These are phyloP conservation scores for Flaveria linearis DNA, from an alignment of 129 eudicot genomes.

Conservation along the genomic window DNA sequence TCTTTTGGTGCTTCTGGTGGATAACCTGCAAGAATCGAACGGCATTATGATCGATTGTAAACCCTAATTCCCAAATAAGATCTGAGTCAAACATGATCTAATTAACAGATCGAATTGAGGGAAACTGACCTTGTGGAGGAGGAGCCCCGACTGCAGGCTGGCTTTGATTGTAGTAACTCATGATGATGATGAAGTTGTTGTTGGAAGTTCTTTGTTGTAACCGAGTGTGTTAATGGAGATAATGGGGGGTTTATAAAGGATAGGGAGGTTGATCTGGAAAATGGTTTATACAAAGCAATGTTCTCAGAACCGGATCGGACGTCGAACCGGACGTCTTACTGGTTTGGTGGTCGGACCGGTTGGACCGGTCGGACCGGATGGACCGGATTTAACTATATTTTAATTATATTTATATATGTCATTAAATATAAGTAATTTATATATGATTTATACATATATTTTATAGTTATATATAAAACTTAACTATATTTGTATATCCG, in stretches of 20 bases:
- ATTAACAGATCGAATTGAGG: neutral
- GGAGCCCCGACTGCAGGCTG: conserved; percentile 84
- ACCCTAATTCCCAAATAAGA: neutral
- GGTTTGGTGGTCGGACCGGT: no score
- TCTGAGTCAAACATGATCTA: neutral
- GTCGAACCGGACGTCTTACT: no score
- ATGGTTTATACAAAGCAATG: no score
- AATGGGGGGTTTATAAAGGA: conserved; percentile 25
- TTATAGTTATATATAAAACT: no score
- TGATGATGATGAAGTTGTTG: conserved; percentile 22
- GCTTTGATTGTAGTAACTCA: conserved; percentile 85
- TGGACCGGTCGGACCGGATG: no score
- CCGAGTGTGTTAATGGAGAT: conserved; percentile 2
- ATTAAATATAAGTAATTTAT: no score
- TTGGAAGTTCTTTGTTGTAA: neutral
- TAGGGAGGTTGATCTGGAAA: neutral
- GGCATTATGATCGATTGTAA: conserved; percentile 20
- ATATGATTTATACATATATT: no score
- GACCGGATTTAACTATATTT: no score
- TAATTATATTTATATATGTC: no score
- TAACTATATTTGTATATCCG: no score
- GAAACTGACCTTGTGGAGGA: conserved; percentile 68
- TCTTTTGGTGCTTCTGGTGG: conserved; percentile 81
- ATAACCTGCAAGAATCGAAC: conserved; percentile 47
- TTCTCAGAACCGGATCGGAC: no score